These are phyloP conservation scores for Ophiostoma sp. DNA, from an alignment of 2,329 filamentous ascomycete species.

Conservation along the genomic window DNA sequence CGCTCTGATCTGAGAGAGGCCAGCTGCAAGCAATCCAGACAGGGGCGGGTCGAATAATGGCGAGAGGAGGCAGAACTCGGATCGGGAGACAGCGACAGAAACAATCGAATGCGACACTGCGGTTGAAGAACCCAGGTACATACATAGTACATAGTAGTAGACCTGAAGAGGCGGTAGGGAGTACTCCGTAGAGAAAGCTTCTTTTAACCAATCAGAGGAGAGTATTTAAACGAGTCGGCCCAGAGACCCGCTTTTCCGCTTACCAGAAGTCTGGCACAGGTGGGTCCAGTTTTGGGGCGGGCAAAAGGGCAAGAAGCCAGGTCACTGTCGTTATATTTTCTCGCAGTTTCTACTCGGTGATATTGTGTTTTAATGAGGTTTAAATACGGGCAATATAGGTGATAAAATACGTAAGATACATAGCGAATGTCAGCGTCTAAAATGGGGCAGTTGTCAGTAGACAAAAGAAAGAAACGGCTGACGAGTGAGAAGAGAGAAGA, in stretches of 20 bases:
- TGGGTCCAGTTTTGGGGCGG: not conserved
- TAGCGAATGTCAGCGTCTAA: not conserved
- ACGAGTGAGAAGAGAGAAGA: not conserved
- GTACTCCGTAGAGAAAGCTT: not conserved
- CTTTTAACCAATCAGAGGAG: not conserved
- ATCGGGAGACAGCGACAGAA: not conserved
- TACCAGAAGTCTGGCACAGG: conserved; percentile 12
- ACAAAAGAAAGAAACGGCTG: not conserved
- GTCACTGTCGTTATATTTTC: not conserved
- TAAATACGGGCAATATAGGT: not conserved
- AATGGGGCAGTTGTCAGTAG: not conserved
- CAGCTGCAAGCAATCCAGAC: not conserved
- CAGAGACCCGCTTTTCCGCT: not conserved
- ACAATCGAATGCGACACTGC: conserved; percentile 2
- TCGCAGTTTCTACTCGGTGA: not conserved
- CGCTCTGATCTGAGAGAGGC: not conserved
- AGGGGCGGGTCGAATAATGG: not conserved
- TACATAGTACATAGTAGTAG: no score
- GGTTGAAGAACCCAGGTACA: not conserved
- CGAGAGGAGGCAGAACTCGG: not conserved
- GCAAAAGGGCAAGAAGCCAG: not conserved
- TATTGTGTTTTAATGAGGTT: no score
- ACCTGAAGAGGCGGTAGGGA: not conserved
- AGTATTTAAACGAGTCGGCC: not conserved
- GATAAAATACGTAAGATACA: not conserved